Conservation (phyloP, 129 eudicot genomes). For the Chrysanthemum lavandulifolium region DNA sequence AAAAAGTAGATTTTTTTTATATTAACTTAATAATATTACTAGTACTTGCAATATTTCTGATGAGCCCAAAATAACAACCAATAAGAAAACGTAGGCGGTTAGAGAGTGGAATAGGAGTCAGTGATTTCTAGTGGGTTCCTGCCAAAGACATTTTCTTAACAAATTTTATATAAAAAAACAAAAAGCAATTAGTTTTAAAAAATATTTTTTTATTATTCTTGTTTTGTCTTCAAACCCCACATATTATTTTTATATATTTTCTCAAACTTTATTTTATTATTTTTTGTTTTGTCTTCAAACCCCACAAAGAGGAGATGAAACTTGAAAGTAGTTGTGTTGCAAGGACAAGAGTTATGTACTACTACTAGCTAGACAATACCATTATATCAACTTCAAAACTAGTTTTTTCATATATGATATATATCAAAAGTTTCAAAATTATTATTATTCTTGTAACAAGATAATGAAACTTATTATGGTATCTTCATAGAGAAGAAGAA, state of each 20-base stretch:
- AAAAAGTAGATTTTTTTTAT: neutral
- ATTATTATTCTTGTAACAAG: constrained; percentile 23
- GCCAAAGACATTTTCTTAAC: constrained; percentile 38
- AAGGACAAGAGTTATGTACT: neutral
- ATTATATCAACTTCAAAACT: constrained; percentile 28
- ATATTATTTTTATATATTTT: neutral
- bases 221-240: constrained; percentile 51
- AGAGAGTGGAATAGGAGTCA: constrained; percentile 85
- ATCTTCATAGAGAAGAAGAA: constrained; percentile 62
- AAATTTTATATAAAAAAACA: constrained; percentile 1
- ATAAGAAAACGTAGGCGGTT: constrained; percentile 82
- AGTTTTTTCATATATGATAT: constrained; percentile 17
- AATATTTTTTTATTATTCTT: constrained; percentile 16
- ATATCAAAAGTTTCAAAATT: neutral
- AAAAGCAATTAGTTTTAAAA: constrained; percentile 6
- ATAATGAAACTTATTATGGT: constrained; percentile 33
- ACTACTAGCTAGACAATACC: neutral
- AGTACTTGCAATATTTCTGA: constrained; percentile 32
- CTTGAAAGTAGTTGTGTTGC: constrained; percentile 5
- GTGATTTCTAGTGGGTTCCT: constrained; percentile 74
- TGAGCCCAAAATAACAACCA: constrained; percentile 50
- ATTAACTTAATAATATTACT: neutral
- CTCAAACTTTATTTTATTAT: neutral
- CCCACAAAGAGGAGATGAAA: constrained; percentile 52
- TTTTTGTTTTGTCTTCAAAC: constrained; percentile 23